Evolutionary conservation across 2,329 filamentous ascomycete genomes (phyloP).

Genomic region (Pseudocercospora cruenta): DNA sequence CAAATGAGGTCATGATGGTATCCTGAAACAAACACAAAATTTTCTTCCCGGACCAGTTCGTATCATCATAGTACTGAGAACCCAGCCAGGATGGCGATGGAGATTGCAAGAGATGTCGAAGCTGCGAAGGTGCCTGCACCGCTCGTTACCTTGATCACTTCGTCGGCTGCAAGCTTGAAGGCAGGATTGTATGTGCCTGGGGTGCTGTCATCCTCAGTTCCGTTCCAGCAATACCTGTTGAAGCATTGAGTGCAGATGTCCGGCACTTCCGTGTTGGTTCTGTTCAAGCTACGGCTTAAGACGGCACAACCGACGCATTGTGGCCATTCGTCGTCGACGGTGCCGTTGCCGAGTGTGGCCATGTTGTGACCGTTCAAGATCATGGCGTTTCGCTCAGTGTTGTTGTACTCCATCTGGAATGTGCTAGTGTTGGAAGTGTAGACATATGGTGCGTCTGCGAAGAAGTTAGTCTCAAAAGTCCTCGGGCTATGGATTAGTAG

Average conservation of each 20-base stretch:
- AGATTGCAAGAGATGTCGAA: constrained; percentile 10
- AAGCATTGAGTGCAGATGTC: constrained; percentile 78
- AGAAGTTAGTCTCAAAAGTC: not conserved
- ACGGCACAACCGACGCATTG: constrained; percentile 88
- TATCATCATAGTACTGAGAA: not conserved
- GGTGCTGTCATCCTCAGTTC: constrained; percentile 55
- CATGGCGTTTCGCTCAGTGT: constrained; percentile 72
- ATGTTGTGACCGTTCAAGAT: constrained; percentile 85
- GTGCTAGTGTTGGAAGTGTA: constrained; percentile 79
- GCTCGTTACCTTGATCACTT: constrained; percentile 22
- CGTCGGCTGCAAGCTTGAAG: constrained; percentile 29
- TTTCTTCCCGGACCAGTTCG: not conserved
- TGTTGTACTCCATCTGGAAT: constrained; percentile 67
- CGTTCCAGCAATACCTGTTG: constrained; percentile 87
- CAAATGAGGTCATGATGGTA: not conserved
- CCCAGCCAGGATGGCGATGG: constrained; percentile 7
- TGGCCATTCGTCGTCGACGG: constrained; percentile 73
- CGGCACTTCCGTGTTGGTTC: constrained; percentile 71
- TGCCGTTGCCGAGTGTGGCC: constrained; percentile 81
- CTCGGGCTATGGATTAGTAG: not conserved
- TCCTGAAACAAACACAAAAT: constrained; percentile 5
- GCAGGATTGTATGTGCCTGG: constrained; percentile 33
- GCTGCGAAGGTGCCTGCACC: constrained; percentile 9
- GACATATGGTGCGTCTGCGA: constrained; percentile 58
- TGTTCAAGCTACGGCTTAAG: constrained; percentile 72